Evolutionary conservation across 2,329 filamentous ascomycete genomes (phyloP), one percentile per base, ranked within the genome.

Genomic region (Sordariomycetes sp.): DNA sequence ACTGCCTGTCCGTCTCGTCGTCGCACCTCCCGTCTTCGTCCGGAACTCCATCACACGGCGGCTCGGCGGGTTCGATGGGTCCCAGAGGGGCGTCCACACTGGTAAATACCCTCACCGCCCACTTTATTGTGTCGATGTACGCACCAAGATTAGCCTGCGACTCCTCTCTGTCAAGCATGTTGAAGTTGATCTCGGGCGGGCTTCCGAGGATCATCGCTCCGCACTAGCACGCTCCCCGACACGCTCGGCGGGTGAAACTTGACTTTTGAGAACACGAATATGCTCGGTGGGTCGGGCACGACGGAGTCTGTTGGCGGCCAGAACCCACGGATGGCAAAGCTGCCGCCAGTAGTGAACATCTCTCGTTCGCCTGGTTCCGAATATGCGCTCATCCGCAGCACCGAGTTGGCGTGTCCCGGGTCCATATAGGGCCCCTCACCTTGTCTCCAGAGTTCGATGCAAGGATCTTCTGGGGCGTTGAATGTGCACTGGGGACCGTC

Each of bases 201-300:
- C n/a, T 87, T 84, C 1, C 80, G 77, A 0, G 86, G 85, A 64
- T 89, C 78, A 0, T 77, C 69, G 0, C 80, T 84, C 17, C 72
- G 72, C 5, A 90, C 76, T 3, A 68, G 76, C 3, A 90, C 84
- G 1, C 75, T 78, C 10, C 86, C 86, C 6, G 77, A 78, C 1
- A 10, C 17, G 48, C 32, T 56, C 3, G 80, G 77, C 0, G 84
- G 77, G 63, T 85, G 83, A 0, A 79, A 76, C 67, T 86, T 85
- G 56, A 89, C 45, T 5, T 20, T 51, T 10, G 55, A 51, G 15
- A 53, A 20, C 17, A 34, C 51, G 25, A 53, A 57, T 7, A 34
- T 53, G 25, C 36, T 34, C 10, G 45, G 55, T 12, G 28, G 28
- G n/a, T 52, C 45, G 3, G 25, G 8, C 17, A 48, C 17, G 48